Base-by-base conservation (phyloP, 176 grass and related monocot species). In the Eleusine indica region DNA sequence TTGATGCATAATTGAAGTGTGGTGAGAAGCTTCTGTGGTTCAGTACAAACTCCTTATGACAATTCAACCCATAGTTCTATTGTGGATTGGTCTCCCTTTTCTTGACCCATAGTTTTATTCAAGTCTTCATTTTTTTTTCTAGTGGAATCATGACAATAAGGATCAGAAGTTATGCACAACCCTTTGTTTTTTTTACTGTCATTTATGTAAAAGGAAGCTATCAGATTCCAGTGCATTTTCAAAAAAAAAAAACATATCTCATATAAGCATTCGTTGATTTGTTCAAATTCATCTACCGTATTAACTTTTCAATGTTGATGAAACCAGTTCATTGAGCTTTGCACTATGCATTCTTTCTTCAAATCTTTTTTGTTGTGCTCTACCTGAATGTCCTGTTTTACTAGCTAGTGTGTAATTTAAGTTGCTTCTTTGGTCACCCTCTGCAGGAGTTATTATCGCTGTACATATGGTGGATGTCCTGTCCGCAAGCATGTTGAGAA, bases 401-500 rank as follows among this genome's bases (percentile, higher is more conserved):
- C 5, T 63, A 5, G 56, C 19, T 73, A 66, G 5, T 72, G 48
- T 82, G 71, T 86, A 9, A 53, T 51, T 89, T 75, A 66, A 73
- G 44, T 82, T 88, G n/a, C 22, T 83, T 66, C 68, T 21, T 76
- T 16, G 83, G 37, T 60, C 47, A 64, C 60, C 46, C 9, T 93
- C 80, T 79, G 64, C 86, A 99, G 97, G 85, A 99, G 97, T 77
- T 99, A 99, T 89, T 99, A 99, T 35, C 92, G 97, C 37, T 99
- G 97, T 79, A 99, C 97, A 4, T 82, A 90, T 79, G 91, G 92
- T 87, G 97, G 97, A 4, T 99, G 97, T 68, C 97, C 93, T 83
- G 97, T 99, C 63, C 93, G 97, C 56, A 99, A 99, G 85, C 97
- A 96, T 72, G 93, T 99, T 11, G 97, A 99, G 80, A 99, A 86